phyloP scores from a whole-genome alignment of 2,329 filamentous ascomycete genomes.

The Botryotinia convoluta region DNA sequence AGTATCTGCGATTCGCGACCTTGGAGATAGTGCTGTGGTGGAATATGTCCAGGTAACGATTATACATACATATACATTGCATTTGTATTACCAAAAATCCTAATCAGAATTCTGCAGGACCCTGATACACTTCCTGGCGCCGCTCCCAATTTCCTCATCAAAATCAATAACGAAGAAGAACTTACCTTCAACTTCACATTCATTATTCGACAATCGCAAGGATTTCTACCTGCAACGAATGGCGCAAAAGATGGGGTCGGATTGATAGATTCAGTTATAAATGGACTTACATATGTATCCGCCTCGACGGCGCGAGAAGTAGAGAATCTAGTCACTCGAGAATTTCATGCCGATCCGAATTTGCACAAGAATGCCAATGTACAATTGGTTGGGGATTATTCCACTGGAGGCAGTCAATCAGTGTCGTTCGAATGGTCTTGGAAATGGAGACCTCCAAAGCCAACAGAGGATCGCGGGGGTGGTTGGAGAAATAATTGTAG shows the following conservation, averaged over 20 bases:
- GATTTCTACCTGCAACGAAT: constrained; percentile 43
- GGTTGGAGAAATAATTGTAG: constrained; percentile 97
- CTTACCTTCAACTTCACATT: constrained; percentile 93
- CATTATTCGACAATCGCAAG: constrained; percentile 59
- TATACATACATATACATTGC: constrained; percentile 22
- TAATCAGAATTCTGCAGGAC: constrained; percentile 56
- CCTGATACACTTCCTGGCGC: constrained; percentile 58
- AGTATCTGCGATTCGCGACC: constrained; percentile 68
- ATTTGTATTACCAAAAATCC: constrained; percentile 21
- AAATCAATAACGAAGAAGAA: constrained; percentile 87
- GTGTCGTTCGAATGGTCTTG: constrained; percentile 93
- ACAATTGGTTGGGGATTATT: constrained; percentile 87
- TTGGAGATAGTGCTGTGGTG: constrained; percentile 71
- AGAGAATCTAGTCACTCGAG: constrained; percentile 88
- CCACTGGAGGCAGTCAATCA: constrained; percentile 76
- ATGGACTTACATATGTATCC: constrained; percentile 88
- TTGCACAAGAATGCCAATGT: constrained; percentile 97
- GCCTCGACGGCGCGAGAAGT: constrained; percentile 83
- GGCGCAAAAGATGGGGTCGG: constrained; percentile 50
- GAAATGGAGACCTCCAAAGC: constrained; percentile 92
- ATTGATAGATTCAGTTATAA: constrained; percentile 71
- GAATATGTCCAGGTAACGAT: constrained; percentile 83
- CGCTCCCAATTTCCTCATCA: constrained; percentile 75
- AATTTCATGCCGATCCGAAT: constrained; percentile 96
- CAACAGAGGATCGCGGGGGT: constrained; percentile 74